Conservation (phyloP, 2,329 filamentous ascomycete genomes). For the Geoglossum cookeanum region DNA sequence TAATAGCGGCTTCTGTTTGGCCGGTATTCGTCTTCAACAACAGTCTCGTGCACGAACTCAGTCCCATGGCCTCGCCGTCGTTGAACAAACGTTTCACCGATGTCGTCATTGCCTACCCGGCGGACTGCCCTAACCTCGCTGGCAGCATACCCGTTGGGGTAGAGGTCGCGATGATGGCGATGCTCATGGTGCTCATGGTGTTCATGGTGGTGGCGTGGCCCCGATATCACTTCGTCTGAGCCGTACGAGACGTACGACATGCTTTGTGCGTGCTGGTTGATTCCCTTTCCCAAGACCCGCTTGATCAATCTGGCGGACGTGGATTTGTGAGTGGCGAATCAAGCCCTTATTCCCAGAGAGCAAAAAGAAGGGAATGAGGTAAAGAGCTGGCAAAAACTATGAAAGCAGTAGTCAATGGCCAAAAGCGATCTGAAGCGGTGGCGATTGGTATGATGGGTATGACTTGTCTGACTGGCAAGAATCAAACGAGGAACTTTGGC, state of each 20-base stretch:
- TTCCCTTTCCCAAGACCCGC: neutral
- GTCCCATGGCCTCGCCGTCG: neutral
- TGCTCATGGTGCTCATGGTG: neutral
- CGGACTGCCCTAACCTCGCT: neutral
- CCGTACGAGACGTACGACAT: slow-evolving; percentile 1
- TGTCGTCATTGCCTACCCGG: neutral
- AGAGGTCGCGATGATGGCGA: neutral
- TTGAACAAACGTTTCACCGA: neutral
- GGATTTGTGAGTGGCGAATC: neutral
- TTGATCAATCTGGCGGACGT: neutral
- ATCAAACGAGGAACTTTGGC: too few relatives aligned
- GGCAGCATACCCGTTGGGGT: neutral
- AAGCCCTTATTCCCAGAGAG: neutral
- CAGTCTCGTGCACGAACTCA: neutral
- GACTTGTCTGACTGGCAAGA: too few relatives aligned
- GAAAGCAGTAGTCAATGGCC: too few relatives aligned
- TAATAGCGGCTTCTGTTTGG: neutral
- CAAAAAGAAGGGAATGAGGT: neutral
- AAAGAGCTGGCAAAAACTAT: neutral
- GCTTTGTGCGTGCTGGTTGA: neutral
- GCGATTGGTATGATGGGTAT: too few relatives aligned
- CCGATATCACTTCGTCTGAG: neutral
- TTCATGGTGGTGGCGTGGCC: neutral
- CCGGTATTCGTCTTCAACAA: neutral
- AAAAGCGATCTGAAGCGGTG: too few relatives aligned